Evolutionary conservation across 352 stramenopile genomes (phyloP), one percentile per base, ranked within the genome.

Genomic region (Phytophthora multivora): DNA sequence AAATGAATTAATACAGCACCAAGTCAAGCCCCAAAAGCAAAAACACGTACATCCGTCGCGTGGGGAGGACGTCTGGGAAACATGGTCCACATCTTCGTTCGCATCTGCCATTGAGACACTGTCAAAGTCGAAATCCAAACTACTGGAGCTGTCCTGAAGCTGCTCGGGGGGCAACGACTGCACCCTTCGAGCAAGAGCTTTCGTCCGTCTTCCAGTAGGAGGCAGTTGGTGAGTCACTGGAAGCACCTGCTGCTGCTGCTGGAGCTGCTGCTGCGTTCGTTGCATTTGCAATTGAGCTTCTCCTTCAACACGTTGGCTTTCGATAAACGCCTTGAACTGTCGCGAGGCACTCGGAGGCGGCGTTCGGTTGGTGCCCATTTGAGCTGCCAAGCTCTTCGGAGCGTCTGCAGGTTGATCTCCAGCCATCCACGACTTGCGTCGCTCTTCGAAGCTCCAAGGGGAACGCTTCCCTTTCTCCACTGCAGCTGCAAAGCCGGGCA

Each of bases 101-200:
- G 46, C 62, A 45, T 75, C 86, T 0, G 69, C 63, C 40, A 95
- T 75, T 10, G 86, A 95, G n/a, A 95, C 80, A 64, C 84, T 93
- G 66, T 95, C 86, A 18, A 95, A 67, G 50, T 95, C 86, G 56
- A 90, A 93, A 58, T 95, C 86, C 52, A 75, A 59, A 15, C 81
- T 70, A 12, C 80, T 70, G 4, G 78, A 74, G 21, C 83, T 63
- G 40, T 90, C 79, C 28, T 67, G 59, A 10, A 89, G 65, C 10
- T 74, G 79, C 8, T 91, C 83, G 0, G 65, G 52, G 4, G 80
- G 81, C 39, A 93, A 64, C 41, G 82, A 90, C 30, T 88, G 76
- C 31, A 89, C 72, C 16, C 82, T 76, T 30, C 80, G 77, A 48
- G 80, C 67, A 5, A 67, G 40, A 21, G 56, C 42, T 25, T 78